Evolutionary conservation across 805 yeast species (phyloP).

Genomic region (Metschnikowia dekortorum): DNA sequence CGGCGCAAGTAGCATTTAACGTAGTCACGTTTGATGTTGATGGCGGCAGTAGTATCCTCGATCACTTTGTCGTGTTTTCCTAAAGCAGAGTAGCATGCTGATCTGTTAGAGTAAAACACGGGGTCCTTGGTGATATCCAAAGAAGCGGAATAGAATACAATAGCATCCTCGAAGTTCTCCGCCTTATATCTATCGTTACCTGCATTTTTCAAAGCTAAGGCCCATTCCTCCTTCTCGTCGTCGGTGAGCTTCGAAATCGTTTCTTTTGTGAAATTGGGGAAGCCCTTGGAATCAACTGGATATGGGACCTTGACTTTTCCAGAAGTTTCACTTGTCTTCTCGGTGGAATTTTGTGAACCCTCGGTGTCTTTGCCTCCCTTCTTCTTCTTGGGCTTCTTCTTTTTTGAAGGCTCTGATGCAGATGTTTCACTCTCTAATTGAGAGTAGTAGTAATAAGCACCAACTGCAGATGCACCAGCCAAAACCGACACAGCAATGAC

Average conservation of each 20-base stretch:
- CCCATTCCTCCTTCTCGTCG: conserved; percentile 57
- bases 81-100: conserved; percentile 89
- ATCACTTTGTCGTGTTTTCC: conserved; percentile 78
- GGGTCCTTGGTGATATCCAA: conserved; percentile 74
- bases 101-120: conserved; percentile 88
- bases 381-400: conserved; percentile 43
- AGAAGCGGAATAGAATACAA: conserved; percentile 75
- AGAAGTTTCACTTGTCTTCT: conserved; percentile 8
- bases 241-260: conserved; percentile 41
- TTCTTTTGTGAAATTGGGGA: conserved; percentile 53
- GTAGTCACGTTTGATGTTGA: conserved; percentile 83
- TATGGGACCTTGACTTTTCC: conserved; percentile 26
- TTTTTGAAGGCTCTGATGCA: conserved; percentile 20
- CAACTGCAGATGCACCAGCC: conserved; percentile 60
- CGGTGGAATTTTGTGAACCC: conserved; percentile 11
- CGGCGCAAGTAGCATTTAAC: conserved; percentile 89
- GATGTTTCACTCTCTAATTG: conserved; percentile 21
- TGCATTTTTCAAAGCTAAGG: conserved; percentile 76
- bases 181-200: conserved; percentile 78
- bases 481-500: conserved; percentile 60
- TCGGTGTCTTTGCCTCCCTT: conserved; percentile 33
- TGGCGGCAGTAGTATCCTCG: conserved; percentile 82
- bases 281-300: conserved; percentile 53
- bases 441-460: conserved; percentile 51
- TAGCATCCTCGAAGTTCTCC: conserved; percentile 70